Conservation (phyloP, 2,329 filamentous ascomycete genomes). For the Phaeosphaeria sp. region DNA sequence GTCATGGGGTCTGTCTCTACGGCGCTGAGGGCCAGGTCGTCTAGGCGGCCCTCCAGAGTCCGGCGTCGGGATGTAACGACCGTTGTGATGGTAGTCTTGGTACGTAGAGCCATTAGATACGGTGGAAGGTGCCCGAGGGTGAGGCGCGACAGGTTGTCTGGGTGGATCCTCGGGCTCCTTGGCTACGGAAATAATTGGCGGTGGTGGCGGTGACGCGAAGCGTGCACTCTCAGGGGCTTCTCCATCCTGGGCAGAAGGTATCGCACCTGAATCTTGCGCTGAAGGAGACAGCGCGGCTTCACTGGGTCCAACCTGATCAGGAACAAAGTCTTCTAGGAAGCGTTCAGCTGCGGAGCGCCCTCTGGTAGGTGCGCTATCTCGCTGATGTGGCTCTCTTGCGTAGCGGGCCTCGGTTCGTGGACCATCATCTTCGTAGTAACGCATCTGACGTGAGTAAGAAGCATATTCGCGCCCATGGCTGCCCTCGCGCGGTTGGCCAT, state of each 20-base stretch:
- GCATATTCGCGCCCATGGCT: slow-evolving; percentile 34
- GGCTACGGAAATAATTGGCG: slow-evolving; percentile 19
- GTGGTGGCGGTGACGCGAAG: slow-evolving; percentile 37
- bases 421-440: slow-evolving; percentile 36
- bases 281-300: slow-evolving; percentile 19
- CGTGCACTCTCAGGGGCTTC: slow-evolving; percentile 37
- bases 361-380: slow-evolving; percentile 27
- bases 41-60: slow-evolving; percentile 28
- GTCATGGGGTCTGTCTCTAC: slow-evolving; percentile 41
- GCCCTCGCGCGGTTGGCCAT: slow-evolving; percentile 37
- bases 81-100: slow-evolving; percentile 30
- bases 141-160: slow-evolving; percentile 24
- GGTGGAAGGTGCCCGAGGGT: slow-evolving; percentile 33
- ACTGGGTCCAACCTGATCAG: slow-evolving; percentile 20
- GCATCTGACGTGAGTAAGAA: slow-evolving; percentile 33
- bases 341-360: slow-evolving; percentile 43
- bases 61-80: slow-evolving; percentile 35
- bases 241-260: slow-evolving; percentile 19
- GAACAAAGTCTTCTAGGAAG: slow-evolving; percentile 43
- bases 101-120: slow-evolving; percentile 43
- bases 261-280: slow-evolving; percentile 18
- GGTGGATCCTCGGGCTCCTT: slow-evolving; percentile 20
- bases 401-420: slow-evolving; percentile 30
- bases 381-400: slow-evolving; percentile 25
- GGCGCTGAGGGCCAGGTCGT: slow-evolving; percentile 37